Evolutionary conservation across 345 rosid species (phyloP).

Genomic region (Anastatica hierochuntica): DNA sequence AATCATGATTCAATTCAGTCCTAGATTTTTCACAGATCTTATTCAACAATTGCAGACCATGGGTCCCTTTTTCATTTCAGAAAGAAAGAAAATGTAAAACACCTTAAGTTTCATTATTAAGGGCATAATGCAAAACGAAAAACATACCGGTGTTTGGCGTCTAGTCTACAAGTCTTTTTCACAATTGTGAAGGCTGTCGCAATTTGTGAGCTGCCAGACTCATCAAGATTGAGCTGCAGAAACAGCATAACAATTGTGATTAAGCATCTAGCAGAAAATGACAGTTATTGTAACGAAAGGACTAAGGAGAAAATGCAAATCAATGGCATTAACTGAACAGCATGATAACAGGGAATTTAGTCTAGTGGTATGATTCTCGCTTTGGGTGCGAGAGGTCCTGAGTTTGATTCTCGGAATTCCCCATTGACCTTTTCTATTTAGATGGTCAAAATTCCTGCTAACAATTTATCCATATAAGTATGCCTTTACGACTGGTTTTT

Average conservation of each 20-base stretch:
- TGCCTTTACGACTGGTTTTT: neutral
- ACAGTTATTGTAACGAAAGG: too few species aligned
- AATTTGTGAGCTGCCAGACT: neutral
- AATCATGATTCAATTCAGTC: conserved; percentile 17
- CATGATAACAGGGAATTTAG: conserved; percentile 4
- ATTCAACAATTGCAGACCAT: neutral
- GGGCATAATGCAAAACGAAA: too few species aligned
- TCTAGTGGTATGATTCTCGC: conserved; percentile 32
- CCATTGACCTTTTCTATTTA: neutral
- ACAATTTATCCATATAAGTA: neutral
- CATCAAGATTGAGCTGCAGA: neutral
- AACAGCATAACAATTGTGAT: neutral
- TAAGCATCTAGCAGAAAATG: too few species aligned
- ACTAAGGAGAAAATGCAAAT: too few species aligned
- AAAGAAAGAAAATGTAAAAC: too few species aligned
- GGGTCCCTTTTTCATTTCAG: too few species aligned
- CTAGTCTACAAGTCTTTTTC: too few species aligned
- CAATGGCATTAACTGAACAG: too few species aligned
- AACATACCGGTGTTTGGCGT: neutral
- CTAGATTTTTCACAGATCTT: neutral
- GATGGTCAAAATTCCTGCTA: neutral
- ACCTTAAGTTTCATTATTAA: too few species aligned
- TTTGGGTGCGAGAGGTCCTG: conserved; percentile 53
- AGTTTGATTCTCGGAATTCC: conserved; percentile 28
- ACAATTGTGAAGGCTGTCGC: too few species aligned